Percentiles rank a stretch among this genome's conserved stretches.
These are phyloP conservation scores for Immersiella caudata DNA, from an alignment of 495 filamentous ascomycete genomes.

Conservation along the genomic window DNA sequence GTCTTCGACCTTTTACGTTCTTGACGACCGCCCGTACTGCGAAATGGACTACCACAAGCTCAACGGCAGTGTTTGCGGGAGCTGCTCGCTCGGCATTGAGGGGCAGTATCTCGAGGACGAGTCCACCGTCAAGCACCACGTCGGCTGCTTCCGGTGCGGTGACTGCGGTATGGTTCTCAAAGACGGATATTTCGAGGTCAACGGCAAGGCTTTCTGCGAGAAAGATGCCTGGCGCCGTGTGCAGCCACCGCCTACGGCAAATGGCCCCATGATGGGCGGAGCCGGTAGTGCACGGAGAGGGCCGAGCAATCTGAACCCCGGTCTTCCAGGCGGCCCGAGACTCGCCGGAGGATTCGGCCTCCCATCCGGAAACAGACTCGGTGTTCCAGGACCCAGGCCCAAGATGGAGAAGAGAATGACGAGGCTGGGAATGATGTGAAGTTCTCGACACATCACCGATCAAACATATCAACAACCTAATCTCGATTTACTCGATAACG, in stretches of 20 bases:
- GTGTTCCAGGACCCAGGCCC: constrained; percentile 32
- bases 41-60: constrained; percentile 90
- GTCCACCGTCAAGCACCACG: constrained; percentile 77
- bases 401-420: constrained; percentile 77
- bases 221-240: constrained; percentile 71
- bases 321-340: constrained; percentile 24
- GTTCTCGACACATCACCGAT: background rate
- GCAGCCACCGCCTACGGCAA: constrained; percentile 34
- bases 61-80: constrained; percentile 80
- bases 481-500: background rate
- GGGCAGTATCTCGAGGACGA: constrained; percentile 93
- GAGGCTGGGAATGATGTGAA: constrained; percentile 81
- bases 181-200: constrained; percentile 65
- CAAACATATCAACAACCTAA: constrained; percentile 1
- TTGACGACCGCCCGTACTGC: constrained; percentile 85
- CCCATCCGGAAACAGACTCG: constrained; percentile 24
- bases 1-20: constrained; percentile 90
- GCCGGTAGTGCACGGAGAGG: constrained; percentile 17
- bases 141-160: constrained; percentile 79
- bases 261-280: constrained; percentile 5
- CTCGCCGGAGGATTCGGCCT: constrained; percentile 20
- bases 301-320: constrained; percentile 14
- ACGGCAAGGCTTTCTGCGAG: constrained; percentile 71
- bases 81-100: constrained; percentile 85
- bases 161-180: constrained; percentile 61